Conservation (phyloP, 2,329 filamentous ascomycete species). For the Colletotrichum endophyticum region DNA sequence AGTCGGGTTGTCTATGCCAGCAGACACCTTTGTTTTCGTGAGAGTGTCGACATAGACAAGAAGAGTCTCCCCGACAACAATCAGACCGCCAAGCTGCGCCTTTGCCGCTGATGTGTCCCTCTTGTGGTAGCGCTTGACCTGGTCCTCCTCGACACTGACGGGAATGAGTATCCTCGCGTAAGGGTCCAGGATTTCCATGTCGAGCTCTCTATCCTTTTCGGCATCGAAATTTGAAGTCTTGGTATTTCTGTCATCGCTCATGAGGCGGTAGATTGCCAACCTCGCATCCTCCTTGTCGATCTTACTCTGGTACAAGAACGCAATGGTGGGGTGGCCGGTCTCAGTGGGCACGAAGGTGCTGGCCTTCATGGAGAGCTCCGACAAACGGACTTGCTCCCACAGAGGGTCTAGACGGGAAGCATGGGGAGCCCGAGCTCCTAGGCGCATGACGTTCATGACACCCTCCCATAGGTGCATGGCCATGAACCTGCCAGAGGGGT, state of each 20-base stretch:
- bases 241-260: constrained; percentile 61
- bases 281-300: constrained; percentile 57
- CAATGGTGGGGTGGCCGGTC: constrained; percentile 62
- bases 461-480: constrained; percentile 66
- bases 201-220: constrained; percentile 58
- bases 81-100: constrained; percentile 70
- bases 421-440: constrained; percentile 50
- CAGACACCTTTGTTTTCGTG: constrained; percentile 69
- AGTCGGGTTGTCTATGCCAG: constrained; percentile 72
- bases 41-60: constrained; percentile 86
- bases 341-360: constrained; percentile 63
- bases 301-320: constrained; percentile 62
- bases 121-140: constrained; percentile 65
- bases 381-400: constrained; percentile 61
- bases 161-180: constrained; percentile 68
- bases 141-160: constrained; percentile 57
- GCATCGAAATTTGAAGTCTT: constrained; percentile 60
- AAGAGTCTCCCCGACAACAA: constrained; percentile 80
- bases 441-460: constrained; percentile 59
- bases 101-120: constrained; percentile 57
- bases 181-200: constrained; percentile 57
- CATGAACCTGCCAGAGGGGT: constrained; percentile 73
- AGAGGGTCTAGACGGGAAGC: constrained; percentile 46
- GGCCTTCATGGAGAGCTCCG: constrained; percentile 64
- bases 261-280: constrained; percentile 64